Percentiles rank a stretch among this genome's conserved stretches.
Conservation (phyloP, 306 rosid species). For the Vigna nakashimae region DNA sequence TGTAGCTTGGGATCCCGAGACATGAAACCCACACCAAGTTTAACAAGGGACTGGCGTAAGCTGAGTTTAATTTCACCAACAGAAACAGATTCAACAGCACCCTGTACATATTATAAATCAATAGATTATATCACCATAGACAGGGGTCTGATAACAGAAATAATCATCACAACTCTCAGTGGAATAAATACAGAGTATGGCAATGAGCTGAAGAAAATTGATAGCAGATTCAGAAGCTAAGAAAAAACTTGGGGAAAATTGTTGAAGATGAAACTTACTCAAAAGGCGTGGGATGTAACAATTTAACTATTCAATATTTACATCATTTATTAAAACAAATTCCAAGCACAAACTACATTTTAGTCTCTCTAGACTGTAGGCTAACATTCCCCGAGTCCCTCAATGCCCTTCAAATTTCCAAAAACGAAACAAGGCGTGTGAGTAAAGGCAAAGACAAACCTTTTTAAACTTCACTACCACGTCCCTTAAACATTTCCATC, state of each 20-base stretch:
- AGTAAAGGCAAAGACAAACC: slow-evolving; percentile 59
- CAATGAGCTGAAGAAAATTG: slow-evolving; percentile 23
- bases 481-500: slow-evolving; percentile 94
- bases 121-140: slow-evolving; percentile 44
- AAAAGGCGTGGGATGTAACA: not conserved
- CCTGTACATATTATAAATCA: slow-evolving; percentile 65
- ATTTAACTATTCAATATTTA: slow-evolving; percentile 36
- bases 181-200: slow-evolving; percentile 15
- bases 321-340: slow-evolving; percentile 36
- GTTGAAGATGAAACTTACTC: slow-evolving; percentile 35
- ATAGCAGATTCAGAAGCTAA: slow-evolving; percentile 25
- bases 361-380: slow-evolving; percentile 16
- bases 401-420: slow-evolving; percentile 25
- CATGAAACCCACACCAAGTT: slow-evolving; percentile 86
- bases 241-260: slow-evolving; percentile 8
- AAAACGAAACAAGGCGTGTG: slow-evolving; percentile 32
- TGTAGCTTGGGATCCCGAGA: slow-evolving; percentile 95
- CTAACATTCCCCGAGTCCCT: not conserved
- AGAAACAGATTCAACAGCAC: slow-evolving; percentile 87
- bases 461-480: slow-evolving; percentile 88
- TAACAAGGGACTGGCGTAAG: slow-evolving; percentile 90
- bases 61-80: slow-evolving; percentile 95
- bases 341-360: slow-evolving; percentile 9
- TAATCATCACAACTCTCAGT: slow-evolving; percentile 29
- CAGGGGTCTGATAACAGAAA: slow-evolving; percentile 38